A percentile compares a stretch with the other conserved stretches of the same genome.
Evolutionary conservation across 225 moss, liverwort and hornwort genomes (phyloP).

Genomic region (Neckera pumila): DNA sequence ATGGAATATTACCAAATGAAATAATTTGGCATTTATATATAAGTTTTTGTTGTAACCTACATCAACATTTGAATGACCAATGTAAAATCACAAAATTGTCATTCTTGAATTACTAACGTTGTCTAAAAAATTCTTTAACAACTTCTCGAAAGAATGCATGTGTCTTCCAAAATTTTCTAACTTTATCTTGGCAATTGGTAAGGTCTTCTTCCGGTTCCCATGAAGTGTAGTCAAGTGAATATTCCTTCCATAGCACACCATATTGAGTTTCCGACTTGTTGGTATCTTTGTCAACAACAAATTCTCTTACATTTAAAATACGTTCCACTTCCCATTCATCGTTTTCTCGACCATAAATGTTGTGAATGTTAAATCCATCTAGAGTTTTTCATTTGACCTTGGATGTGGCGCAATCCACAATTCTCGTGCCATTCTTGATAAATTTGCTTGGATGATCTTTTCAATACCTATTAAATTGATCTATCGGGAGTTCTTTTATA

Average conservation of each 20-base stretch:
- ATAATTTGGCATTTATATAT: neutral
- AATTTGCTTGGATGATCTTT: neutral
- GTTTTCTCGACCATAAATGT: rapidly evolving
- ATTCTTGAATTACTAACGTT: neutral
- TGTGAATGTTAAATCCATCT: rapidly evolving
- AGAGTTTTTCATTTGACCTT: neutral
- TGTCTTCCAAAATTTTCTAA: neutral
- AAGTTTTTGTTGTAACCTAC: neutral
- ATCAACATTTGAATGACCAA: neutral
- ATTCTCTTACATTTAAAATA: neutral
- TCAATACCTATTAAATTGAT: neutral
- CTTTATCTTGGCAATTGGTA: neutral
- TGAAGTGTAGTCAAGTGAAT: neutral
- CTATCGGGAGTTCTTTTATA: rapidly evolving
- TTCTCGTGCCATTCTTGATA: neutral
- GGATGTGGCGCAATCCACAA: neutral
- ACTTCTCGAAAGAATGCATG: no score
- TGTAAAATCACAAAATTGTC: neutral
- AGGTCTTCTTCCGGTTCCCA: neutral
- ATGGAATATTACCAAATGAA: neutral
- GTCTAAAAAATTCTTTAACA: no score
- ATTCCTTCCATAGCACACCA: neutral
- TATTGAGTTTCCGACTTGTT: neutral
- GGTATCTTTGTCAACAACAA: no score
- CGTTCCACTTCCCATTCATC: neutral